Percentiles rank a stretch among this genome's conserved stretches.
These are phyloP conservation scores for Lavandula angustifolia DNA, from an alignment of 257 asterid genomes.

Conservation along the genomic window DNA sequence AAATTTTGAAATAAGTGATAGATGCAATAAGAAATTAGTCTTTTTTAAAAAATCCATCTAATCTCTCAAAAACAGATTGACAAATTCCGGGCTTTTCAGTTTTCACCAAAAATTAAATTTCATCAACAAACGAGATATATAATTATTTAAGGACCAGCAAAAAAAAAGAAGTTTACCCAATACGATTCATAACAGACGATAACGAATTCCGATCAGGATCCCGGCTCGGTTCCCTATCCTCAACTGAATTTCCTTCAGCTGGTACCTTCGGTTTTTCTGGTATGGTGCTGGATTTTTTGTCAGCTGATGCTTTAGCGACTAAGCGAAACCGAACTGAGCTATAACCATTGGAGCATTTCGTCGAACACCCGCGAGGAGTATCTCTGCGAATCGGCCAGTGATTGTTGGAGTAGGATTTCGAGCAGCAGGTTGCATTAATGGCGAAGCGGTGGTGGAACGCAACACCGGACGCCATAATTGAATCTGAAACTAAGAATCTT, in stretches of 20 bases:
- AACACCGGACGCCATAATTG: slow-evolving; percentile 34
- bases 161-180: slow-evolving; percentile 32
- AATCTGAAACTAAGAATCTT: slow-evolving; percentile 9
- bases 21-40: background rate
- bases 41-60: too few relatives aligned
- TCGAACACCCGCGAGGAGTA: slow-evolving; percentile 27
- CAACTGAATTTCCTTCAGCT: slow-evolving; percentile 26
- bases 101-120: background rate
- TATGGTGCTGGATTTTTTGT: slow-evolving; percentile 38
- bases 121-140: background rate
- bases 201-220: slow-evolving; percentile 33
- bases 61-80: slow-evolving; percentile 2
- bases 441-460: slow-evolving; percentile 28
- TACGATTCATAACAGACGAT: slow-evolving; percentile 35
- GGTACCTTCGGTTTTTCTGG: slow-evolving; percentile 29
- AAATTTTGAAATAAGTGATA: background rate
- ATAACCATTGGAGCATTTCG: slow-evolving; percentile 23
- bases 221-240: slow-evolving; percentile 25
- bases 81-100: background rate
- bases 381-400: slow-evolving; percentile 26
- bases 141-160: slow-evolving; percentile 2
- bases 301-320: slow-evolving; percentile 32
- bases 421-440: slow-evolving; percentile 21
- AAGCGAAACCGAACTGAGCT: slow-evolving; percentile 42
- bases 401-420: background rate